Conservation (phyloP, 129 eudicot genomes). For the Deinandra increscens region DNA sequence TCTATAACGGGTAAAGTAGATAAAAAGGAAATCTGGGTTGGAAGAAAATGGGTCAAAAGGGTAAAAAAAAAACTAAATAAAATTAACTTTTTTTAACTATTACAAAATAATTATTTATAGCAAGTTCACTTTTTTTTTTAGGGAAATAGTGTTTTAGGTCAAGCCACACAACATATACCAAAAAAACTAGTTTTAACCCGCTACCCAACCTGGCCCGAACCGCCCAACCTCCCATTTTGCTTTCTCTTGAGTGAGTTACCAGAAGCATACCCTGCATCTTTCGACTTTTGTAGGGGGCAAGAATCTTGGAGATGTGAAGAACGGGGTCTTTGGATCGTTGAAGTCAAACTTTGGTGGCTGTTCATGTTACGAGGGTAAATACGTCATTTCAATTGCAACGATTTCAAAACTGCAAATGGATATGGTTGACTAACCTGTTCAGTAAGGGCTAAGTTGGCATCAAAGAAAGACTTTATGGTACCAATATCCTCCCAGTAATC, state of each 20-base stretch:
- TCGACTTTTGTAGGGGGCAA: conserved; percentile 86
- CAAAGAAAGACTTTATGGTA: conserved; percentile 76
- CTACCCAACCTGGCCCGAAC: too few relatives aligned
- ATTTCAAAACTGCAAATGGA: background rate
- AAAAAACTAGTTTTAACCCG: background rate
- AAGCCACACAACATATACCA: background rate
- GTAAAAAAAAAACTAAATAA: too few relatives aligned
- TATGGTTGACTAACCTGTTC: conserved; percentile 54
- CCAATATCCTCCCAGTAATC: conserved; percentile 99
- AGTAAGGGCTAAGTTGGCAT: conserved; percentile 87
- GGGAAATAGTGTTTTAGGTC: too few relatives aligned
- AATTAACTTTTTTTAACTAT: too few relatives aligned
- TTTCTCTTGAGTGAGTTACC: background rate
- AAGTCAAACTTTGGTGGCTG: conserved; percentile 78
- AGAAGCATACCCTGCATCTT: conserved; percentile 64
- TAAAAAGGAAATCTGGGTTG: background rate
- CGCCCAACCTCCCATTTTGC: background rate
- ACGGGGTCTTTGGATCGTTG: conserved; percentile 79
- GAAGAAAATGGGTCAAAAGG: background rate
- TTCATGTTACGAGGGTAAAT: conserved; percentile 17
- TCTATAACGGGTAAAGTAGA: background rate
- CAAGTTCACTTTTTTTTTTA: too few relatives aligned
- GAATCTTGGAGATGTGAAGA: conserved; percentile 80
- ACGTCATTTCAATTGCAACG: background rate
- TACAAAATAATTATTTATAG: too few relatives aligned